phyloP scores from a whole-genome alignment of 169 alveolate species.

The Cryptosporidium muris region DNA sequence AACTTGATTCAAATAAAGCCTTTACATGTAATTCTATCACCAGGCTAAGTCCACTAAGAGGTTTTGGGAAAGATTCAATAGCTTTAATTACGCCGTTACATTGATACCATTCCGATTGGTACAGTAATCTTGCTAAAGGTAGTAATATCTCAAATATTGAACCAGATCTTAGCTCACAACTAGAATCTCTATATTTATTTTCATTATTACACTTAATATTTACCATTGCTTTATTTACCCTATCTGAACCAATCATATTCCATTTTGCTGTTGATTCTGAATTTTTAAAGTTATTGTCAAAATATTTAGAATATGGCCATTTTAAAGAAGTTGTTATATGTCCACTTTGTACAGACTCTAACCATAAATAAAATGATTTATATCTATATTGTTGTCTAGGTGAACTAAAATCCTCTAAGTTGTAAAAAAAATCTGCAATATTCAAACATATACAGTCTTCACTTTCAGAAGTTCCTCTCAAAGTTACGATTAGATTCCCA shows the following conservation, averaged over 20 bases:
- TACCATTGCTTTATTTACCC: background rate
- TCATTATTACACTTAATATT: background rate
- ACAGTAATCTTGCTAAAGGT: conserved; percentile 6
- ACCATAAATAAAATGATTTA: conserved; percentile 20
- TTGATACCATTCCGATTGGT: conserved; percentile 62
- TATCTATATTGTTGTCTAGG: conserved; percentile 26
- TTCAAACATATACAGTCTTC: conserved; percentile 41
- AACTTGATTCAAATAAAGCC: conserved; percentile 54
- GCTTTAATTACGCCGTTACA: conserved; percentile 27
- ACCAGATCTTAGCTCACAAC: background rate
- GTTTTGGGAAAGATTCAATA: conserved; percentile 20
- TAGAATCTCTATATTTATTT: background rate
- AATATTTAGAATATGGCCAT: conserved; percentile 34
- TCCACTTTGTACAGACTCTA: background rate
- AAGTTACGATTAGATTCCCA: conserved; percentile 46
- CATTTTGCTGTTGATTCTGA: background rate
- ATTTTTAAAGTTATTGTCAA: background rate
- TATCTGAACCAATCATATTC: background rate
- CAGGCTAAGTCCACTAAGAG: conserved; percentile 12
- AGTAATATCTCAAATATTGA: conserved; percentile 22
- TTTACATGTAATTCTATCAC: conserved; percentile 61
- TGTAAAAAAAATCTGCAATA: conserved; percentile 57
- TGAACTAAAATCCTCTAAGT: conserved; percentile 11
- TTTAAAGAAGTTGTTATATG: conserved; percentile 17
- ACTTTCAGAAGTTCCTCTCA: conserved; percentile 42